Evolutionary conservation across 495 filamentous ascomycete species (phyloP).

Genomic region (Diplogelasinospora grovesii): DNA sequence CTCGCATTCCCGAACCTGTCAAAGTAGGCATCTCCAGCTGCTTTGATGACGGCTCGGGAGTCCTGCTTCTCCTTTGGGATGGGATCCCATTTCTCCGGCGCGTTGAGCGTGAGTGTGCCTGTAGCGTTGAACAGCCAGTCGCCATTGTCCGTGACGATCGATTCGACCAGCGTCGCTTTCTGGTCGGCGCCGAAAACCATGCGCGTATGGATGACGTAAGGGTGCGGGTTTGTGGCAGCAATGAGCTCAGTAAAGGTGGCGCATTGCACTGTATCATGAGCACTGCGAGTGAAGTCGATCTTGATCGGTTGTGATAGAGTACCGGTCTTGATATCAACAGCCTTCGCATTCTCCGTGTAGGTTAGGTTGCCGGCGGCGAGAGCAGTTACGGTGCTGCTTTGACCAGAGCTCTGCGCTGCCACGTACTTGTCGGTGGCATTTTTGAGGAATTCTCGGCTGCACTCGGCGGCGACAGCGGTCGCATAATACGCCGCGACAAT

Average conservation of each 20-base stretch:
- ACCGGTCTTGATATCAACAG: not conserved
- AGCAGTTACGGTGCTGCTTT: not conserved
- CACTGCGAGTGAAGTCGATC: conserved; percentile 16
- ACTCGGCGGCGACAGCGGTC: conserved; percentile 6
- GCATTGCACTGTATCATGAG: conserved; percentile 32
- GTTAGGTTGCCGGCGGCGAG: conserved; percentile 3
- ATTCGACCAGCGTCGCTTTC: conserved; percentile 28
- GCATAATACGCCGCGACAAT: too few relatives aligned
- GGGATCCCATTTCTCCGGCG: conserved; percentile 29
- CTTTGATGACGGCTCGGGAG: conserved; percentile 24
- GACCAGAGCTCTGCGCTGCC: conserved; percentile 9
- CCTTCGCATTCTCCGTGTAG: conserved; percentile 15
- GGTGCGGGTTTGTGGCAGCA: conserved; percentile 26
- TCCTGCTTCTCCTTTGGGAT: conserved; percentile 26
- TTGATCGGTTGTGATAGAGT: conserved; percentile 11
- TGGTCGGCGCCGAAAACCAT: conserved; percentile 19
- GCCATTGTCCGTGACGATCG: conserved; percentile 27
- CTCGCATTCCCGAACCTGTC: conserved; percentile 29
- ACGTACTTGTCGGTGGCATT: conserved; percentile 11
- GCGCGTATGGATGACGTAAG: conserved; percentile 34
- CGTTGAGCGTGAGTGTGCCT: conserved; percentile 22
- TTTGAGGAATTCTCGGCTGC: conserved; percentile 15
- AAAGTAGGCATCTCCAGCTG: conserved; percentile 32
- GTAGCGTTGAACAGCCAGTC: conserved; percentile 40
- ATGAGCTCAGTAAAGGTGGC: conserved; percentile 44